Conservation (phyloP, 2,329 filamentous ascomycete species). For the Monosporascus sp. region DNA sequence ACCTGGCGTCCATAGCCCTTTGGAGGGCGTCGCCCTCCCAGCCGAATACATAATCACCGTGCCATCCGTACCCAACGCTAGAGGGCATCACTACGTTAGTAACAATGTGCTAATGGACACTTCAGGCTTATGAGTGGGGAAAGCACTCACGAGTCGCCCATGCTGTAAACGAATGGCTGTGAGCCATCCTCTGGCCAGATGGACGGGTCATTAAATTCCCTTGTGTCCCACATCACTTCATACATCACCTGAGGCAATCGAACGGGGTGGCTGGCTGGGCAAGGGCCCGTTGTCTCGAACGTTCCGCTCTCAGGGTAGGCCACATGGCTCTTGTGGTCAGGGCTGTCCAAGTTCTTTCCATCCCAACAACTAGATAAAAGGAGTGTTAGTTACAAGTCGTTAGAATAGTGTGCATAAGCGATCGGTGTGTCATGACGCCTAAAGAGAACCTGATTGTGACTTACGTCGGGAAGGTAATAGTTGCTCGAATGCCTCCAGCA, state of each 20-base stretch:
- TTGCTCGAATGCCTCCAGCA: constrained; percentile 15
- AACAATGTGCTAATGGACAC: neutral
- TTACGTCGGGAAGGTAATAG: constrained; percentile 18
- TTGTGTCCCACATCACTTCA: constrained; percentile 32
- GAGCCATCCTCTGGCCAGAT: constrained; percentile 24
- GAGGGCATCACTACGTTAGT: neutral
- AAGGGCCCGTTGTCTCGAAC: constrained; percentile 15
- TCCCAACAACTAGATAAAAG: constrained; percentile 18
- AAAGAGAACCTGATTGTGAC: neutral
- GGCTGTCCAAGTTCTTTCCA: constrained; percentile 21
- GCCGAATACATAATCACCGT: constrained; percentile 30
- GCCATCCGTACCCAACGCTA: constrained; percentile 25
- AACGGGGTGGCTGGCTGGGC: constrained; percentile 16
- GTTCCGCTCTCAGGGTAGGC: constrained; percentile 13
- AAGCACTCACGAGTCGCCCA: constrained; percentile 8
- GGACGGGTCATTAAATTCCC: constrained; percentile 19
- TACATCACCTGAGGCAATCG: constrained; percentile 31
- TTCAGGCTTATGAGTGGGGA: neutral
- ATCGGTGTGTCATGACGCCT: neutral
- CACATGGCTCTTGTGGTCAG: constrained; percentile 22
- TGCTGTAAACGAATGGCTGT: constrained; percentile 19
- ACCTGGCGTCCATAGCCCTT: constrained; percentile 21
- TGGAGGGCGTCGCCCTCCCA: constrained; percentile 30
- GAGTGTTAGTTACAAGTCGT: neutral
- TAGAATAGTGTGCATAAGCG: no score